Conservation (phyloP, 768 basidiomycete species). For the Postia placenta region DNA sequence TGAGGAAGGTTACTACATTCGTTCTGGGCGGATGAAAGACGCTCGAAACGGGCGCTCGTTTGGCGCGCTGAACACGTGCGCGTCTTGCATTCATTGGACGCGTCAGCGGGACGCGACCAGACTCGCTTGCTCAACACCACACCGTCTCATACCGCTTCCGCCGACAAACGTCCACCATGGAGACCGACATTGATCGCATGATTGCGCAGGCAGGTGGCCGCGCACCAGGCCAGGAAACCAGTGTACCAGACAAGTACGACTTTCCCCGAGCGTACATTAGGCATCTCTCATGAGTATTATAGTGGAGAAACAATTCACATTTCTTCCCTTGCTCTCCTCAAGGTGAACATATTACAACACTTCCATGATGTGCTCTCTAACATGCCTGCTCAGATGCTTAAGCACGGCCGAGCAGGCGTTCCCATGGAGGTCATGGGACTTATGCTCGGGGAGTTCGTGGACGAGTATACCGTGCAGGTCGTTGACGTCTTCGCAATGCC, state of each 20-base stretch:
- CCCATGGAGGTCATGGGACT: slow-evolving; percentile 99
- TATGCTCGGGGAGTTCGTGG: slow-evolving; percentile 97
- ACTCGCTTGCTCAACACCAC: slow-evolving; percentile 7
- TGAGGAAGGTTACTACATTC: too few species aligned
- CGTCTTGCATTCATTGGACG: slow-evolving; percentile 23
- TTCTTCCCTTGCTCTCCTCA: slow-evolving; percentile 92
- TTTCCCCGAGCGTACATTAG: slow-evolving; percentile 7
- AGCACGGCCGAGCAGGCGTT: slow-evolving; percentile 97
- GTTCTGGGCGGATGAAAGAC: not conserved
- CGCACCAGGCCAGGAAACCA: slow-evolving; percentile 30
- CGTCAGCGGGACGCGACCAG: slow-evolving; percentile 32
- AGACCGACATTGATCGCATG: slow-evolving; percentile 27
- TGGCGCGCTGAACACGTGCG: not conserved
- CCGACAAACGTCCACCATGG: slow-evolving; percentile 16
- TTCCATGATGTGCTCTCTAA: not conserved
- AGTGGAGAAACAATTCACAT: slow-evolving; percentile 97
- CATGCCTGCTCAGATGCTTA: slow-evolving; percentile 72
- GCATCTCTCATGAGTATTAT: slow-evolving; percentile 10
- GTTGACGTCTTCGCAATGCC: slow-evolving; percentile 99
- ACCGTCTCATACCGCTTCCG: not conserved
- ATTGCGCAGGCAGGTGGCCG: slow-evolving; percentile 24
- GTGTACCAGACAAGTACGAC: slow-evolving; percentile 71
- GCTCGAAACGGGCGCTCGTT: not conserved
- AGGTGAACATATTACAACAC: slow-evolving; percentile 45
- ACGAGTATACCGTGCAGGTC: slow-evolving; percentile 92